phyloP scores from a whole-genome alignment of 805 yeast genomes.

The Candida peoriensis region DNA sequence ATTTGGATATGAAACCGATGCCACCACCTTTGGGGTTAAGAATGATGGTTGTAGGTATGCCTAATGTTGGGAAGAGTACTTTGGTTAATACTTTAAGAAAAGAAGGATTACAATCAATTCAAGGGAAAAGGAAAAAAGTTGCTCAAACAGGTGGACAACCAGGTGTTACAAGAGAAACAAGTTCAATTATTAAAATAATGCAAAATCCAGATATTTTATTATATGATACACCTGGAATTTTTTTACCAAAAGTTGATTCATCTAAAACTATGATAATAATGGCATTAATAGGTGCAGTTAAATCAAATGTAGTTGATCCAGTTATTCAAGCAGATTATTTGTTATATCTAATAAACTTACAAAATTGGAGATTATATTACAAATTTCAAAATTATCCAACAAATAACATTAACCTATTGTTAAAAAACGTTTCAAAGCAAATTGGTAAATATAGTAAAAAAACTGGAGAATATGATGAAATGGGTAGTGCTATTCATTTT shows the following conservation, averaged over 20 bases:
- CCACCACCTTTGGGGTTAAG: conserved; percentile 78
- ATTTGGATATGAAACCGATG: conserved; percentile 47
- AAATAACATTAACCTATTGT: conserved; percentile 57
- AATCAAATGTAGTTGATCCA: conserved; percentile 68
- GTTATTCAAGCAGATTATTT: conserved; percentile 82
- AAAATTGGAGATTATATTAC: conserved; percentile 28
- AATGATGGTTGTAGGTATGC: conserved; percentile 85
- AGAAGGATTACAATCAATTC: conserved; percentile 20
- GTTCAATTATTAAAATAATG: conserved; percentile 65
- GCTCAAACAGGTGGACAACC: conserved; percentile 85
- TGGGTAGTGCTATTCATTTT: conserved; percentile 62
- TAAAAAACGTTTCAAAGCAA: conserved; percentile 43
- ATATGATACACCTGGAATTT: conserved; percentile 92
- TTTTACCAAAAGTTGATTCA: conserved; percentile 66
- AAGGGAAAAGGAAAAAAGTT: conserved; percentile 69
- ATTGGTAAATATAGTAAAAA: conserved; percentile 25
- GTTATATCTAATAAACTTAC: conserved; percentile 65
- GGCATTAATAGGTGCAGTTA: conserved; percentile 71
- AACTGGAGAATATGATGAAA: conserved; percentile 41
- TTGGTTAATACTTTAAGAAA: conserved; percentile 68
- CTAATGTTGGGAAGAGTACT: conserved; percentile 95
- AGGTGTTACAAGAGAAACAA: conserved; percentile 80
- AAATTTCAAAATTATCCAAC: conserved; percentile 59
- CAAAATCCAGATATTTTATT: conserved; percentile 60
- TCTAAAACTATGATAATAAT: conserved; percentile 69